phyloP scores from a whole-genome alignment of 371 early-diverging fungal genomes.

The Rhizopus sp. region DNA sequence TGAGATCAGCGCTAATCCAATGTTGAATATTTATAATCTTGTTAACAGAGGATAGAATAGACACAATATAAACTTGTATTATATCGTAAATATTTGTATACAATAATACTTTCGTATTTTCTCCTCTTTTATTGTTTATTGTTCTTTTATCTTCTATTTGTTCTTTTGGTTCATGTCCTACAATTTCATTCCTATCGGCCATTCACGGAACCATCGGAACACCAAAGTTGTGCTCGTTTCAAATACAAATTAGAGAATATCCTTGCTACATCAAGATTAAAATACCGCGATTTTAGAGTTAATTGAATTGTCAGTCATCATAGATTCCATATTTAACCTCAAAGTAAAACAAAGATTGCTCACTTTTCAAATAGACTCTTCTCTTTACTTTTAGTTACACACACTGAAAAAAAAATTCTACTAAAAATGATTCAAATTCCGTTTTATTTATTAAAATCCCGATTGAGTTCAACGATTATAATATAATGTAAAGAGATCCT shows the following conservation, averaged over 20 bases:
- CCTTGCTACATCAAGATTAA: not conserved
- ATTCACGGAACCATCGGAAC: conserved; percentile 35
- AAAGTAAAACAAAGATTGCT: not conserved
- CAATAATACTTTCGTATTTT: no score
- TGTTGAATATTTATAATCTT: no score
- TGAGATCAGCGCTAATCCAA: no score
- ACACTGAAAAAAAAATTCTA: no score
- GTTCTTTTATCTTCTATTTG: not conserved
- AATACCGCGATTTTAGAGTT: conserved; percentile 1
- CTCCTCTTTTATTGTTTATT: no score
- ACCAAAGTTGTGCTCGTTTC: conserved; percentile 7
- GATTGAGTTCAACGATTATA: not conserved
- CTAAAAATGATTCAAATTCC: no score
- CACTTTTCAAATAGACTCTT: not conserved
- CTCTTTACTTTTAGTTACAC: no score
- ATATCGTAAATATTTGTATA: no score
- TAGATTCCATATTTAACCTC: not conserved
- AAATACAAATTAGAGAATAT: not conserved
- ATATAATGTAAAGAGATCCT: no score
- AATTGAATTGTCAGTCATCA: not conserved
- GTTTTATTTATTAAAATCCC: not conserved
- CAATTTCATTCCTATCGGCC: conserved; percentile 14
- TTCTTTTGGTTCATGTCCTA: no score
- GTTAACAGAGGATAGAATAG: no score
- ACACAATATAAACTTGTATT: no score